Conservation (phyloP, 2,329 filamentous ascomycete species). For the Nannizzia gypsea region DNA sequence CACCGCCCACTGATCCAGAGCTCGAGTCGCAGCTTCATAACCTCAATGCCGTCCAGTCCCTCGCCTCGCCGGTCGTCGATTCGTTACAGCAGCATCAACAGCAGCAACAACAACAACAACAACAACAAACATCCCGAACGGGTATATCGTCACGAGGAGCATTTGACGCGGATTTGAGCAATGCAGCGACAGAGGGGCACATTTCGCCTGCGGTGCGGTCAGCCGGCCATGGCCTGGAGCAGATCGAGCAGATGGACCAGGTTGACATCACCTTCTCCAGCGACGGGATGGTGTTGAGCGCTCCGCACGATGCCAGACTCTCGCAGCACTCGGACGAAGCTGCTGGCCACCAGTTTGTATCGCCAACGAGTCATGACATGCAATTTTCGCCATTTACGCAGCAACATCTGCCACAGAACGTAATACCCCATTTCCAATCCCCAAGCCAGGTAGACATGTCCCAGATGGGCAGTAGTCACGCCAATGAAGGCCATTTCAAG, state of each 20-base stretch:
- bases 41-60: neutral
- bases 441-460: neutral
- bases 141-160: neutral
- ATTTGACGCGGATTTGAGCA: neutral
- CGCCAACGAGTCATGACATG: neutral
- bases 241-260: neutral
- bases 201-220: neutral
- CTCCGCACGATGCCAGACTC: neutral
- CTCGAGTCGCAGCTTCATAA: constrained; percentile 3
- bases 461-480: neutral
- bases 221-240: neutral
- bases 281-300: neutral
- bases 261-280: neutral
- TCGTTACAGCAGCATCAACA: neutral
- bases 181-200: neutral
- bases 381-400: neutral
- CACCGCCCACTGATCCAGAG: constrained; percentile 3
- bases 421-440: constrained; percentile 6
- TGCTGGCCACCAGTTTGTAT: neutral
- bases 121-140: neutral
- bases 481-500: constrained; percentile 18
- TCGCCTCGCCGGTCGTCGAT: neutral
- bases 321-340: neutral
- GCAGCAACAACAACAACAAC: neutral
- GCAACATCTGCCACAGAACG: neutral